These are phyloP conservation scores for Pleurostoma richardsiae DNA, from an alignment of 2,329 filamentous ascomycete species.

Conservation along the genomic window DNA sequence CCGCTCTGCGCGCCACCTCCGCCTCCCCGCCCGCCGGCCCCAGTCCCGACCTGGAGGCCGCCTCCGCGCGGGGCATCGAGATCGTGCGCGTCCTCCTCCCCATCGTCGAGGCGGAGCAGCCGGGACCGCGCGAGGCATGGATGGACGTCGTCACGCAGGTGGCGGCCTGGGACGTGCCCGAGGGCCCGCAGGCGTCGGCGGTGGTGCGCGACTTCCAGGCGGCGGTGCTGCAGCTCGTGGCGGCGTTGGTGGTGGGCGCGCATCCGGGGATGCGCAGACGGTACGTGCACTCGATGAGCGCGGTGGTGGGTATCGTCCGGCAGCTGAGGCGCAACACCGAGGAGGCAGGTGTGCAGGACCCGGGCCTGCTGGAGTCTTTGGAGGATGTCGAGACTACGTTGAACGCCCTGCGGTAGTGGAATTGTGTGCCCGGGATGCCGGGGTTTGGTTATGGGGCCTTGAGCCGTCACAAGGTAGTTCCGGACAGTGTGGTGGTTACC, in stretches of 20 bases:
- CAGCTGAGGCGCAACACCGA: slow-evolving; percentile 30
- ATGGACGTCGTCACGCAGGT: slow-evolving; percentile 48
- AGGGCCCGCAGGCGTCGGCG: slow-evolving; percentile 14
- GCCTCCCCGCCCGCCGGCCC: slow-evolving; percentile 28
- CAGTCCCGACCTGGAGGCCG: slow-evolving; percentile 16
- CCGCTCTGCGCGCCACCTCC: slow-evolving; percentile 30
- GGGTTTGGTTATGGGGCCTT: too few relatives aligned
- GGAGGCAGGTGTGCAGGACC: slow-evolving; percentile 15
- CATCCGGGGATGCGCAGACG: slow-evolving; percentile 40
- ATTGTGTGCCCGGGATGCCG: too few relatives aligned
- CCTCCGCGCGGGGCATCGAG: slow-evolving; percentile 45
- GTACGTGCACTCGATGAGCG: slow-evolving; percentile 44
- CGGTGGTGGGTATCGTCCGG: slow-evolving; percentile 41
- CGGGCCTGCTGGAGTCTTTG: slow-evolving; percentile 32
- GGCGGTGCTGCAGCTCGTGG: slow-evolving; percentile 50
- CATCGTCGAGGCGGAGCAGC: slow-evolving; percentile 40
- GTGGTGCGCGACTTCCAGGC: slow-evolving; percentile 43
- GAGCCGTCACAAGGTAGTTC: too few relatives aligned
- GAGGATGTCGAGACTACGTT: slow-evolving; percentile 32
- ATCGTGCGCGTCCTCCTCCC: slow-evolving; percentile 50
- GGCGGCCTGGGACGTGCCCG: slow-evolving; percentile 40
- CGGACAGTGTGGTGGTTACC: too few relatives aligned
- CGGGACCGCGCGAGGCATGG: slow-evolving; percentile 47
- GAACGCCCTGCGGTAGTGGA: slow-evolving; percentile 8
- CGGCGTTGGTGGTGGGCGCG: slow-evolving; percentile 42